Conservation (phyloP, 1,284 basidiomycete genomes). For the Cutaneotrichosporon sp. region DNA sequence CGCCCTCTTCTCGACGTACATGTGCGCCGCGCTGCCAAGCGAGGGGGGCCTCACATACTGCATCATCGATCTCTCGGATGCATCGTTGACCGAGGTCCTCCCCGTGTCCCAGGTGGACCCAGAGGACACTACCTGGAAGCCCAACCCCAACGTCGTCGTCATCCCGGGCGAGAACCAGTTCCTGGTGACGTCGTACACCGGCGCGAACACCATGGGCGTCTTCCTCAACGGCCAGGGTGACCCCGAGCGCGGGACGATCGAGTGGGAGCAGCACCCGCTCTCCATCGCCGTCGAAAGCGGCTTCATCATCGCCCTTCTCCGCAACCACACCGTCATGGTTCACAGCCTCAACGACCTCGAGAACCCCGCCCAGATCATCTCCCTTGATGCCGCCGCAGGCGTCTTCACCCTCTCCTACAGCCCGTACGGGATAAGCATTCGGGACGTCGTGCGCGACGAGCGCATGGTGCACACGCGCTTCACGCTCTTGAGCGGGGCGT, state of each 20-base stretch:
- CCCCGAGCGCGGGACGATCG: slow-evolving; percentile 81
- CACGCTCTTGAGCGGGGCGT: slow-evolving; percentile 36
- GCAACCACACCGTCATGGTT: slow-evolving; percentile 74
- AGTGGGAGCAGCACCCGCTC: slow-evolving; percentile 77
- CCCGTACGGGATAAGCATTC: slow-evolving; percentile 49
- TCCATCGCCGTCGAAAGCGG: slow-evolving; percentile 78
- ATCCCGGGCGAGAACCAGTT: slow-evolving; percentile 74
- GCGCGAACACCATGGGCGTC: slow-evolving; percentile 71
- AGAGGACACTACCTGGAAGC: slow-evolving; percentile 38
- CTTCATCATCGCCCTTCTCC: slow-evolving; percentile 72
- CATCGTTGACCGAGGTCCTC: slow-evolving; percentile 68
- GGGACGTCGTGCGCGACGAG: slow-evolving; percentile 46
- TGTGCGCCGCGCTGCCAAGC: slow-evolving; percentile 66
- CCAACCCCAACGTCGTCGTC: slow-evolving; percentile 71
- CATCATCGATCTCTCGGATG: slow-evolving; percentile 70
- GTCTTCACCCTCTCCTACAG: slow-evolving; percentile 47
- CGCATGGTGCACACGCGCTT: slow-evolving; percentile 34
- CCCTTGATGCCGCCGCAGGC: slow-evolving; percentile 56
- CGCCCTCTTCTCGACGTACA: slow-evolving; percentile 63
- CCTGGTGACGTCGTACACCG: slow-evolving; percentile 60
- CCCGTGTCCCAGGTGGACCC: slow-evolving; percentile 71
- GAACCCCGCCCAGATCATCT: slow-evolving; percentile 67
- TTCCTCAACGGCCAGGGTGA: slow-evolving; percentile 82
- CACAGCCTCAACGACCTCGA: slow-evolving; percentile 75
- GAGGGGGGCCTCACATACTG: slow-evolving; percentile 65